Evolutionary conservation across 2,329 filamentous ascomycete species (phyloP), one percentile per base, ranked within the genome.

Genomic region (Aspergillus neotritici): DNA sequence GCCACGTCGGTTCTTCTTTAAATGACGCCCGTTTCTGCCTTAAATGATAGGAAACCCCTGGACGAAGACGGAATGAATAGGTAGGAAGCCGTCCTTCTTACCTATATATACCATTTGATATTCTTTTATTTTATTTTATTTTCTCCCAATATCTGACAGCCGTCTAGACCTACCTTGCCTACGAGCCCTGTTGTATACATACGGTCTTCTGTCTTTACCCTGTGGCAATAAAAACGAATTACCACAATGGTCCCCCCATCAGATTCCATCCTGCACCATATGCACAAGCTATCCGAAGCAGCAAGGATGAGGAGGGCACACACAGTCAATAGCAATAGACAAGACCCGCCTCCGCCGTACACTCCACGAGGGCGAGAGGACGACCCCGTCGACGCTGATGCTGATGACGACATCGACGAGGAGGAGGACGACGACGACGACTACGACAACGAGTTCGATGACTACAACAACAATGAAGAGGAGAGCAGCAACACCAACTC

Each of bases 211-310:
- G 21, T 14, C 6, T 30, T 12, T 29, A n/a, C n/a, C n/a, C n/a
- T n/a, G 21, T 9, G 21, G 3, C 21, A 25, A 25, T 25, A 8
- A 25, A 25, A 25, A 8, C 7, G 21, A 25, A 25, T n/a, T n/a
- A 25, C 13, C 29, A 40, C 15, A 21, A 63, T 64, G 59, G 37
- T 53, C 14, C 59, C 58, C n/a, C 55, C 57, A 29, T 57, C 56
- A n/a, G 55, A 62, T 25, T 54, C 54, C 14, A 42, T 61, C 25
- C 47, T 50, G 14, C 56, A 64, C 15, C 56, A 58, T n/a, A 48
- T 44, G 32, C 52, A 54, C 31, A 64, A 62, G 41, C 52, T 60
- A 14, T 51, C 52, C 10, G 57, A 58, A 39, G 48, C 46, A 13
- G 40, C 51, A 13, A 46, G 13, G 47, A 41, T n/a, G 43, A 46